Evolutionary conservation across 768 basidiomycete genomes (phyloP), one percentile per base, ranked within the genome.

Genomic region (Boletellus sp.): DNA sequence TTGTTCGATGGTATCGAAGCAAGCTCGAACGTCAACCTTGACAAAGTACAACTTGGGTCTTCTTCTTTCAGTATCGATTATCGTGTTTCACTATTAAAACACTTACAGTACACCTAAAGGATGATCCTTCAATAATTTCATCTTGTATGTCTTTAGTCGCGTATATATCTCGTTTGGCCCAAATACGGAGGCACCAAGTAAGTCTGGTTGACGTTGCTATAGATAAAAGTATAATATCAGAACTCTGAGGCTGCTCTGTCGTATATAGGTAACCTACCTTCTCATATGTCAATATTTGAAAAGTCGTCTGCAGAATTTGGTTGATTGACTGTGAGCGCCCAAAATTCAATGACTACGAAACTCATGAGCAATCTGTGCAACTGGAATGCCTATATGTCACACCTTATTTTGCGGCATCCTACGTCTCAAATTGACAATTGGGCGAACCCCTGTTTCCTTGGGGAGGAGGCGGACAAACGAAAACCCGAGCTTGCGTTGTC

Each of bases 1-100:
- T 66, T 98, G 96, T 31, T 92, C 84, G 50, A 98, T 98, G 0
- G 89, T 92, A 69, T 99, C 96, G 73, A 97, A 99, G 58, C 94
- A 96, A 7, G 95, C 86, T 53, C 87, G 87, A 16, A 98, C 93
- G 63, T 99, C 96, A 22, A 96, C 81, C 67, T 99, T 99, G 44
- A 94, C 94, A 59, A 99, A 95, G 68, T 94, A 98, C 6, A 98
- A 68, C 54, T 83, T 83, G 0, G 94, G 92, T 33, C 94, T 95
- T 45, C 7, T 49, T 42, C 39, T 10, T 31, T 62, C 22, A 57
- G 23, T 15, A 1, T 6, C 8, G 11, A 24, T 19, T 16, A 11
- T 35, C 26, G 1, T 23, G 7, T 23, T 26, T 38, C 6, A 6
- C 33, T 8, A 6, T 34, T 19, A 24, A n/a, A n/a, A 7, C 35